phyloP scores from a whole-genome alignment of 2,329 filamentous ascomycete species.

The Coniochaeta sp. region DNA sequence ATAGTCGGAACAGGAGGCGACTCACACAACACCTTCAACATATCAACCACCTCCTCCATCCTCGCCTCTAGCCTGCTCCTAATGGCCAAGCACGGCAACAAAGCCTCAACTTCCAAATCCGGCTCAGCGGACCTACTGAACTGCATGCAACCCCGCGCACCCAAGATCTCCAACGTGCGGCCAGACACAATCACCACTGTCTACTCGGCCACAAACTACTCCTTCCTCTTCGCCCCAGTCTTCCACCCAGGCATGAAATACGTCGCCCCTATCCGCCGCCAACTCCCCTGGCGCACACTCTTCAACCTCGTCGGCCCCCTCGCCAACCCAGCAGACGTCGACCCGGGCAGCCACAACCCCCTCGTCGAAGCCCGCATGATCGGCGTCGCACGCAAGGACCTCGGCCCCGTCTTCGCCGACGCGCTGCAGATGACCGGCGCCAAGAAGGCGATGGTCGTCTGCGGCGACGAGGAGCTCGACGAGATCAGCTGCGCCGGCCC shows the following conservation, averaged over 20 bases:
- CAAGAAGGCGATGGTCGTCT: slow-evolving; percentile 82
- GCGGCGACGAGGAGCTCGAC: slow-evolving; percentile 89
- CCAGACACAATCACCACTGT: slow-evolving; percentile 63
- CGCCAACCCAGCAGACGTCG: slow-evolving; percentile 78
- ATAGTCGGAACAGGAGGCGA: slow-evolving; percentile 97
- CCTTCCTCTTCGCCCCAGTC: slow-evolving; percentile 89
- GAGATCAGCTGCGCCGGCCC: slow-evolving; percentile 87
- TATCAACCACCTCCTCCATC: slow-evolving; percentile 91
- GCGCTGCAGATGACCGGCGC: slow-evolving; percentile 70
- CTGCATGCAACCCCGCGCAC: slow-evolving; percentile 63
- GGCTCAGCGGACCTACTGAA: slow-evolving; percentile 89
- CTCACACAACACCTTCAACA: slow-evolving; percentile 96
- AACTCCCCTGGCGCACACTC: slow-evolving; percentile 90
- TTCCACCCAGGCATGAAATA: slow-evolving; percentile 95
- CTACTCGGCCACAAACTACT: slow-evolving; percentile 80
- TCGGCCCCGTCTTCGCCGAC: slow-evolving; percentile 84
- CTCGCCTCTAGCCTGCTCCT: slow-evolving; percentile 77
- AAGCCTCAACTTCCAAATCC: slow-evolving; percentile 89
- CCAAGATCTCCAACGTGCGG: slow-evolving; percentile 66
- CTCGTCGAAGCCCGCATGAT: slow-evolving; percentile 82
- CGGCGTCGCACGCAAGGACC: slow-evolving; percentile 81
- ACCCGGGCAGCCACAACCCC: slow-evolving; percentile 4
- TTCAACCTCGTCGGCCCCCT: slow-evolving; percentile 95
- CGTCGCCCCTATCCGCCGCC: slow-evolving; percentile 75
- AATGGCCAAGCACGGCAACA: slow-evolving; percentile 92